Evolutionary conservation across 108 stramenopile species (phyloP).

Genomic region (Nitzschia sp.): DNA sequence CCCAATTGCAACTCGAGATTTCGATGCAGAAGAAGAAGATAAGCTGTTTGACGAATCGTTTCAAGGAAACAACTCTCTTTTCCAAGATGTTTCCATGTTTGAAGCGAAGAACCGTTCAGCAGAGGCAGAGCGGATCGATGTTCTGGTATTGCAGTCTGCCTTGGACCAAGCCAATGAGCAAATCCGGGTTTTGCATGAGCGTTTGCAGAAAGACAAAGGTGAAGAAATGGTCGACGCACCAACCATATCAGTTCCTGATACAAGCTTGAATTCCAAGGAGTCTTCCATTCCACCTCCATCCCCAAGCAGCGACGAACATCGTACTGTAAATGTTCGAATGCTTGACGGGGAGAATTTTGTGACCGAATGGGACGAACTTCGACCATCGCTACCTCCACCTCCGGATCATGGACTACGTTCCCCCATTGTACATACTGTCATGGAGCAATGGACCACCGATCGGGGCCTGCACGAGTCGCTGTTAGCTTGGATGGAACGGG

Average conservation of each 20-base stretch:
- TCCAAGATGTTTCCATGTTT: slow-evolving; percentile 15
- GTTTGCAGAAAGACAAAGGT: slow-evolving; percentile 21
- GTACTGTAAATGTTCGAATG: slow-evolving; percentile 75
- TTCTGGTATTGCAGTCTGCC: slow-evolving; percentile 36
- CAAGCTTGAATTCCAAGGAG: slow-evolving; percentile 6
- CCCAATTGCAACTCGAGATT: slow-evolving; percentile 15
- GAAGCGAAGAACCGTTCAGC: slow-evolving; percentile 13
- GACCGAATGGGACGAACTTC: slow-evolving; percentile 75
- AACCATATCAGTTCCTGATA: slow-evolving; percentile 34
- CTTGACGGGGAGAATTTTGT: slow-evolving; percentile 79
- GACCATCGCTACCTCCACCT: slow-evolving; percentile 70
- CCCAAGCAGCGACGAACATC: slow-evolving; percentile 37
- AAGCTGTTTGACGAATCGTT: slow-evolving; percentile 17
- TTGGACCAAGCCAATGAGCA: slow-evolving; percentile 63
- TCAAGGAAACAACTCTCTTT: slow-evolving; percentile 24
- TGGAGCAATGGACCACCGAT: slow-evolving; percentile 72
- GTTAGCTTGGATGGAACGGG: slow-evolving; percentile 69
- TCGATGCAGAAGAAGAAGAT: slow-evolving; percentile 28
- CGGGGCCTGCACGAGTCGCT: slow-evolving; percentile 57
- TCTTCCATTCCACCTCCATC: slow-evolving; percentile 6
- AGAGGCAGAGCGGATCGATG: slow-evolving; percentile 5
- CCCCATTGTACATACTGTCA: slow-evolving; percentile 71
- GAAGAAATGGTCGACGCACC: slow-evolving; percentile 38
- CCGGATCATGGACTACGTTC: slow-evolving; percentile 79
- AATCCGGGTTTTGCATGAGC: slow-evolving; percentile 42